Base-by-base conservation (phyloP, 352 stramenopile genomes). In the Globisporangium nagaii region DNA sequence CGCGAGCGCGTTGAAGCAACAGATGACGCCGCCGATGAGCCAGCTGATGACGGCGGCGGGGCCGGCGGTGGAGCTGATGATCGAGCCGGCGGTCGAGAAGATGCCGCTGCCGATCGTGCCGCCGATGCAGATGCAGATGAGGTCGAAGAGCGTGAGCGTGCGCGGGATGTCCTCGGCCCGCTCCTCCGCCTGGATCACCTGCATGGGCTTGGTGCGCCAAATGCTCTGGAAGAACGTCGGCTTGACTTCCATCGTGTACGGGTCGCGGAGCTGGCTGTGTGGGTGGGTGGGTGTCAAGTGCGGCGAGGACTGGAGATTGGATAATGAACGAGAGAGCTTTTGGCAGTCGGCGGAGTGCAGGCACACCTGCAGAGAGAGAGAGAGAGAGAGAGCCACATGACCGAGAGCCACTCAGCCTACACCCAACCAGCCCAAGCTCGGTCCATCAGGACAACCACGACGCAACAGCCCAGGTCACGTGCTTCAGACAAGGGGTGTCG, bases 91-190 rank as follows among this genome's bases (percentile, higher is more conserved):
- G 6, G 75, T 86, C 31, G 73, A 88, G 71, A 97, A 98, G 50
- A 98, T 82, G 11, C 91, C 91, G 34, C 56, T 76, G 6, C 91
- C 91, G 13, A 98, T 79, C 0, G 90, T 98, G 17, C 73, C 88
- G 0, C 90, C 90, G 5, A 97, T 81, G n/a, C 90, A 88, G 30
- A 97, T 75, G 31, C 65, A 85, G 11, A 93, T 65, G 17, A 97
- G 65, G 63, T 97, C 90, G 44, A 88, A 88, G 30, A 96, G 63
- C 19, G 59, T 69, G 10, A 97, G 64, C 12, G 65, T 68, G 13
- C 73, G 71, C 15, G 64, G 65, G 9, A 88, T 56, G 17, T 88
- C 68, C 32, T 80, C 52, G 20, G 56, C 37, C 11, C 59, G 58
- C 53, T 88, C 76, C 40, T 88, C 78, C 37, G 76, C 74, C 1